Base-by-base conservation (phyloP, 2,329 filamentous ascomycete genomes). In the Exophiala sp. region DNA sequence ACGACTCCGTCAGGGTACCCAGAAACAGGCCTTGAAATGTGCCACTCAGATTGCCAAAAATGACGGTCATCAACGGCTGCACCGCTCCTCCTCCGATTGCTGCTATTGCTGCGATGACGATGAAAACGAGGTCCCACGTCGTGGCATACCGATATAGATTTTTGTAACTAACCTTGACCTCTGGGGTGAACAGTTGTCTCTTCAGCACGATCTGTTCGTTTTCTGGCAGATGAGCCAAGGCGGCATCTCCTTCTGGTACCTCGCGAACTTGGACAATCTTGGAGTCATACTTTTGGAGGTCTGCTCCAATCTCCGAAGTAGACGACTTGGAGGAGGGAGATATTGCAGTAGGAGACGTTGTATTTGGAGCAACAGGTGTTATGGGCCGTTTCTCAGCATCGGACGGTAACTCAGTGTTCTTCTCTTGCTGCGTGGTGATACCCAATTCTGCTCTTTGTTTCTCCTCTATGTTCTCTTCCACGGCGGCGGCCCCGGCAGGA, bases 11-110 rank as follows among this genome's bases (percentile, higher is more conserved):
- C 14, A 77, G 70, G 0, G 62, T 64, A 5, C 70, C 70, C 2
- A 71, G 66, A 58, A 85, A 79, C 59, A 80, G 87, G 18, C 73
- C 64, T 61, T 85, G 79, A 64, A 95, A 94, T 1, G 77, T 78
- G 2, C 80, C 80, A 51, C 88, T 81, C 32, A 95, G 74, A 44
- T 82, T 80, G 54, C 88, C 88, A 61, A 94, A 94, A 27, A 95
- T 65, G 50, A 79, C 72, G 0, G 87, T 91, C 81, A 93, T 91
- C 19, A 89, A 70, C 4, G 88, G 88, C 53, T 91, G 68, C 6
- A 84, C 83, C 48, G 86, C 86, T 53, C 88, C 87, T 14, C 81
- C 83, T 27, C 75, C 81, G 57, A 90, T 85, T 56, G 85, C 77
- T 50, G 79, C 79, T 46, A 91, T 60, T 22, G 73, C 64, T 43